These are phyloP conservation scores for Fusarium sp. DNA, from an alignment of 2,329 filamentous ascomycete species.

Conservation along the genomic window DNA sequence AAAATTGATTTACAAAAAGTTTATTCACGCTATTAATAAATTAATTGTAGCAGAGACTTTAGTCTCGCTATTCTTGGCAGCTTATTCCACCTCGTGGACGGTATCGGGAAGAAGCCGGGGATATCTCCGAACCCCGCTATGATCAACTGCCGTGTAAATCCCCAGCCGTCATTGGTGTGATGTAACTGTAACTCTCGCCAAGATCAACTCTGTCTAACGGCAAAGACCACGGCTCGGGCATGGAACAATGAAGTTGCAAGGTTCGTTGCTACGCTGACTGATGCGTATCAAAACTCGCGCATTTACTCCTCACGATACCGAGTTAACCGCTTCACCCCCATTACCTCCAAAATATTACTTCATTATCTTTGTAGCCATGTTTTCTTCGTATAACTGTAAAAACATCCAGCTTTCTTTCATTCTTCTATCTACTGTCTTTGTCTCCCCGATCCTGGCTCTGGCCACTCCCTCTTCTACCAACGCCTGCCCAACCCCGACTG, in stretches of 20 bases:
- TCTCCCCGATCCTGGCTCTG: neutral
- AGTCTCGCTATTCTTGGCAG: too few relatives aligned
- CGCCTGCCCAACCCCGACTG: neutral
- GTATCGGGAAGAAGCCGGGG: neutral
- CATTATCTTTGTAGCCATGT: rapidly evolving
- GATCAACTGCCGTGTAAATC: neutral
- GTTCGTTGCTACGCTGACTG: neutral
- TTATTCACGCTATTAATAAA: too few relatives aligned
- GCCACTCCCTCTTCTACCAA: neutral
- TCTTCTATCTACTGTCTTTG: neutral
- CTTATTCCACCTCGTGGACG: too few relatives aligned
- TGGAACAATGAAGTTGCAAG: neutral
- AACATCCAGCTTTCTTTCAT: rapidly evolving
- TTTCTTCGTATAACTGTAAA: neutral
- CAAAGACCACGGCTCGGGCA: neutral
- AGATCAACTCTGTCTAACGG: neutral
- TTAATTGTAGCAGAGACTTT: too few relatives aligned
- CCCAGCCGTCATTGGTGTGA: rapidly evolving
- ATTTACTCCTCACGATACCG: rapidly evolving
- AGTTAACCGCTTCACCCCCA: too few relatives aligned
- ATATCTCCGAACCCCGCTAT: neutral
- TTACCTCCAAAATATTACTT: too few relatives aligned
- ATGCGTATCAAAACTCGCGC: neutral
- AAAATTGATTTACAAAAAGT: too few relatives aligned
- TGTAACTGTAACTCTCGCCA: neutral